Evolutionary conservation across 2,329 filamentous ascomycete genomes (phyloP).

Genomic region (Grosmannia penicillata): DNA sequence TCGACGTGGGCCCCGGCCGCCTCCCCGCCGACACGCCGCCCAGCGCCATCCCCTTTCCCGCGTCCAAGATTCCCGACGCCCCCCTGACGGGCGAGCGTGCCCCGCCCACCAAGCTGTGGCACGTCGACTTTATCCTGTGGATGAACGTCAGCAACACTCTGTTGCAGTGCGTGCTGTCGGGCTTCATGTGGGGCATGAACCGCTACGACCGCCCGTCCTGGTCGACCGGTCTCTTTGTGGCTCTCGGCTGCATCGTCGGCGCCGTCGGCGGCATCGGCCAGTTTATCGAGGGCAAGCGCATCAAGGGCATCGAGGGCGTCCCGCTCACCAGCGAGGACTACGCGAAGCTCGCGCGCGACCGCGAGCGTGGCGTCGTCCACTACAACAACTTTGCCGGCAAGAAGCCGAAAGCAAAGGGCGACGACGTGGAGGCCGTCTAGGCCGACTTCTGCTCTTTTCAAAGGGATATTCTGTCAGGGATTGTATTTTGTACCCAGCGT

Average conservation of each 20-base stretch:
- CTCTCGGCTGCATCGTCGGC: slow-evolving; percentile 54
- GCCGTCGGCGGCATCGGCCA: slow-evolving; percentile 54
- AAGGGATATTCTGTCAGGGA: too few species aligned
- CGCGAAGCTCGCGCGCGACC: slow-evolving; percentile 33
- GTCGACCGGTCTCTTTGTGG: slow-evolving; percentile 68
- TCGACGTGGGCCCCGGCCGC: slow-evolving; percentile 36
- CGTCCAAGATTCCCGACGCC: slow-evolving; percentile 44
- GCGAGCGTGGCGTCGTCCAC: slow-evolving; percentile 40
- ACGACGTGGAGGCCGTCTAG: slow-evolving; percentile 12
- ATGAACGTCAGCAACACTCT: slow-evolving; percentile 67
- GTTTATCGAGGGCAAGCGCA: slow-evolving; percentile 55
- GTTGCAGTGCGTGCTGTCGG: slow-evolving; percentile 57
- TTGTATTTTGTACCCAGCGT: too few species aligned
- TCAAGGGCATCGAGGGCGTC: slow-evolving; percentile 60
- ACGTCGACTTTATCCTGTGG: slow-evolving; percentile 68
- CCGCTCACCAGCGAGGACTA: slow-evolving; percentile 42
- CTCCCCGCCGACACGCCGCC: slow-evolving; percentile 24
- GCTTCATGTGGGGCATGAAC: slow-evolving; percentile 74
- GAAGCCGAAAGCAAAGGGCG: slow-evolving; percentile 27
- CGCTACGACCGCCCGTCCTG: slow-evolving; percentile 60
- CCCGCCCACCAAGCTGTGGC: slow-evolving; percentile 54
- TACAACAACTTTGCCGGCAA: slow-evolving; percentile 42
- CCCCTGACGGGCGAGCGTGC: slow-evolving; percentile 62
- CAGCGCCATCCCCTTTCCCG: slow-evolving; percentile 45
- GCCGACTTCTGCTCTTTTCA: too few species aligned